A percentile compares a stretch with the other conserved stretches of the same genome.
These are phyloP conservation scores for Saccharomyces pastorianus DNA, from an alignment of 1,139 yeast species.

Conservation along the genomic window DNA sequence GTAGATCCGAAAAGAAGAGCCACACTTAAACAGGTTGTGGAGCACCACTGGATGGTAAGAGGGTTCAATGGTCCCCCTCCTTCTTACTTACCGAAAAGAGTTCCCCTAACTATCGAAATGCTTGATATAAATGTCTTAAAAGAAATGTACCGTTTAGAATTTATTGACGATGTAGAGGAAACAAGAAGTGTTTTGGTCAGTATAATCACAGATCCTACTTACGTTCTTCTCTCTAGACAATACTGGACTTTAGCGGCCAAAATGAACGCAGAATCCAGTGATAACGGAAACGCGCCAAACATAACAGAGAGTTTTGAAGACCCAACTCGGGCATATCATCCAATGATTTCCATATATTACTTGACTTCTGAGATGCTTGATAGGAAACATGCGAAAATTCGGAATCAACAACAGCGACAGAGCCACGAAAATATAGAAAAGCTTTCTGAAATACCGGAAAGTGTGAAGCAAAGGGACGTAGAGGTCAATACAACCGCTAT, in stretches of 20 bases:
- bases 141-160: slow-evolving; percentile 73
- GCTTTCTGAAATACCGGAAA: background rate
- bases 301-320: slow-evolving; percentile 39
- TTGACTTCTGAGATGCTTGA: slow-evolving; percentile 68
- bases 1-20: slow-evolving; percentile 82
- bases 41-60: slow-evolving; percentile 89
- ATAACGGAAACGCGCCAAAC: slow-evolving; percentile 2
- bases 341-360: slow-evolving; percentile 75
- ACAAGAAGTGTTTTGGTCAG: slow-evolving; percentile 50
- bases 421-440: background rate
- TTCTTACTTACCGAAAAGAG: slow-evolving; percentile 63
- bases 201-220: slow-evolving; percentile 57
- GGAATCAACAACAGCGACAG: background rate
- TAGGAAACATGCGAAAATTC: slow-evolving; percentile 11
- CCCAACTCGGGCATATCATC: slow-evolving; percentile 88
- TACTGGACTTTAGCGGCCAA: slow-evolving; percentile 15
- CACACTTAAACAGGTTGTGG: slow-evolving; percentile 61
- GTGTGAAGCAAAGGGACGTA: background rate
- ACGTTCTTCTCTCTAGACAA: slow-evolving; percentile 37
- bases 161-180: slow-evolving; percentile 55
- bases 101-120: slow-evolving; percentile 55
- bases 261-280: slow-evolving; percentile 5
- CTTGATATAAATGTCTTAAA: slow-evolving; percentile 60
- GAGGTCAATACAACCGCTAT: background rate
- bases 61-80: slow-evolving; percentile 74